These are phyloP conservation scores for Peronospora tabacina DNA, from an alignment of 352 stramenopile genomes.

Conservation along the genomic window DNA sequence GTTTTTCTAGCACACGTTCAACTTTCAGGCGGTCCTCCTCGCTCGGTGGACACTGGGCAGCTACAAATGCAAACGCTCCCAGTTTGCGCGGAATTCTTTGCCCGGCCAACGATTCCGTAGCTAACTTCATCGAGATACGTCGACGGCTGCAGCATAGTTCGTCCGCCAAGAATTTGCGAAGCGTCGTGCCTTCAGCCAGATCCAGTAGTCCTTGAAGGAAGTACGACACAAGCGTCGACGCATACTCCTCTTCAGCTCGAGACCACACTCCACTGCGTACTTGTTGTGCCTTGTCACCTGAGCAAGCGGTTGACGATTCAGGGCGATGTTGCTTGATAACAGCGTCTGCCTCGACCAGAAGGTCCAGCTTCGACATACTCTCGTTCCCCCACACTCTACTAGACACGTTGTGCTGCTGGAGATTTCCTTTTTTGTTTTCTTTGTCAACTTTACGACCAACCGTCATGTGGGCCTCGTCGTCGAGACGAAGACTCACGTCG, in stretches of 20 bases:
- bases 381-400: conserved; percentile 4
- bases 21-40: conserved; percentile 29
- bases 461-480: conserved; percentile 8
- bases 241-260: conserved; percentile 60
- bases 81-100: conserved; percentile 60
- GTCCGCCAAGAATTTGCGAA: conserved; percentile 63
- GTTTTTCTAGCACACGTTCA: conserved; percentile 26
- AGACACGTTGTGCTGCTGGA: conserved; percentile 6
- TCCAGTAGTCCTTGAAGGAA: conserved; percentile 51
- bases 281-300: conserved; percentile 18
- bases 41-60: conserved; percentile 29
- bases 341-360: conserved; percentile 63
- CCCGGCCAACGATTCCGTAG: conserved; percentile 46
- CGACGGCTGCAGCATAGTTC: conserved; percentile 58
- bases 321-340: conserved; percentile 36
- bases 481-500: background rate
- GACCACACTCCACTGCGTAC: conserved; percentile 60
- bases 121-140: conserved; percentile 69
- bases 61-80: conserved; percentile 53
- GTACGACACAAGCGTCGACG: conserved; percentile 50
- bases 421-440: conserved; percentile 2
- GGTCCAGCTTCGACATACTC: conserved; percentile 43
- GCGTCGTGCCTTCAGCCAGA: conserved; percentile 47
- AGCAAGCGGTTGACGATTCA: background rate
- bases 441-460: conserved; percentile 3